These are phyloP conservation scores for Diaporthe sp. DNA, from an alignment of 2,329 filamentous ascomycete species.

Conservation along the genomic window DNA sequence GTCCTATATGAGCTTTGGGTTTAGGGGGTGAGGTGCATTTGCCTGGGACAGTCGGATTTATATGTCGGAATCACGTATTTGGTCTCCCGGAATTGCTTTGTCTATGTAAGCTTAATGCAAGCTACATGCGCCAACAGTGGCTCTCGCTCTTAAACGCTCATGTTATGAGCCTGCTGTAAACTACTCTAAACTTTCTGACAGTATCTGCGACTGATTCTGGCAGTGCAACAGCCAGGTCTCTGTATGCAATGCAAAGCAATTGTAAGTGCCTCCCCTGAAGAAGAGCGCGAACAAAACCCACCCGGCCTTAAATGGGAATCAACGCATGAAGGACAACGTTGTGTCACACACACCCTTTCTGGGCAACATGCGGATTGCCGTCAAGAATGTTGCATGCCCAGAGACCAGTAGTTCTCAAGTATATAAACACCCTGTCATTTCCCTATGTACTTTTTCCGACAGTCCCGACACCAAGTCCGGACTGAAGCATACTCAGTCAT, in stretches of 20 bases:
- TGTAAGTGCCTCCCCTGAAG: neutral
- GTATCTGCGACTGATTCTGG: neutral
- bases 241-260: neutral
- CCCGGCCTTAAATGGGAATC: neutral
- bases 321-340: rapidly evolving
- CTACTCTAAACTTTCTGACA: neutral
- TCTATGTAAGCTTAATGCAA: neutral
- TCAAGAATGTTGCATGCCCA: neutral
- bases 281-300: neutral
- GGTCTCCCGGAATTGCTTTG: neutral
- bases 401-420: too few relatives aligned
- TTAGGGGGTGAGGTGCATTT: neutral
- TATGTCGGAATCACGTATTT: neutral
- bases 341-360: neutral
- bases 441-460: neutral
- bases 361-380: neutral
- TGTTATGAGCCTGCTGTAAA: neutral
- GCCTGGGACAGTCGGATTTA: neutral
- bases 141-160: neutral
- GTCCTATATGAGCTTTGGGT: neutral
- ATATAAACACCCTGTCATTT: neutral
- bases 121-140: neutral
- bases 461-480: neutral
- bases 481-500: conserved; percentile 50
- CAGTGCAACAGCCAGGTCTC: too few relatives aligned